phyloP scores from a whole-genome alignment of 257 asterid genomes.

The Gynochthodes officinalis region DNA sequence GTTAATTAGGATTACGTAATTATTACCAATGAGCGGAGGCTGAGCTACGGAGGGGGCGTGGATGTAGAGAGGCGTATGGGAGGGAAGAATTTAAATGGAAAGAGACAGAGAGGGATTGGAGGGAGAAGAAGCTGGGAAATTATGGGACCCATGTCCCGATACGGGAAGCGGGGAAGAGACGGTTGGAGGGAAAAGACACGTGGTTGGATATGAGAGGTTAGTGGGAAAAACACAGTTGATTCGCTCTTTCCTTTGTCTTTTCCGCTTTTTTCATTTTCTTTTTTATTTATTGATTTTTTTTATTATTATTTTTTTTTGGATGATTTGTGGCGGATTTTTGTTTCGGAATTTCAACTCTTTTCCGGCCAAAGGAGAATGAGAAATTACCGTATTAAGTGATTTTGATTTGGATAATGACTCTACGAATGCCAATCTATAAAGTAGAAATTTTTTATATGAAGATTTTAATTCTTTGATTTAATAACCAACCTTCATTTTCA shows the following conservation, averaged over 20 bases:
- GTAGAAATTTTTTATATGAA: too few species aligned
- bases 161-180: neutral
- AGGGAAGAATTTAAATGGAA: conserved; percentile 31
- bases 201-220: conserved; percentile 25
- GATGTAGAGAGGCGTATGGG: neutral
- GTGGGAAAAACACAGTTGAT: conserved; percentile 9
- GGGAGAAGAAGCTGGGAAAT: neutral
- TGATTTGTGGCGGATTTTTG: too few species aligned
- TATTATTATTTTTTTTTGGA: too few species aligned
- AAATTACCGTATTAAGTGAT: too few species aligned
- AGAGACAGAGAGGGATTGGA: neutral
- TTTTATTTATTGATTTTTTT: too few species aligned
- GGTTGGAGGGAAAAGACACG: conserved; percentile 1
- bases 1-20: neutral
- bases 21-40: neutral
- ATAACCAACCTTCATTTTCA: too few species aligned
- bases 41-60: neutral
- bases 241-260: neutral
- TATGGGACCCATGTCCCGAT: conserved; percentile 7
- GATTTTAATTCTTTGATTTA: too few species aligned
- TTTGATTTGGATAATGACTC: too few species aligned
- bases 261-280: too few species aligned
- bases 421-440: too few species aligned
- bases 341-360: too few species aligned
- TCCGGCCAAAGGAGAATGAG: too few species aligned